A percentile compares a stretch with the other conserved stretches of the same genome.
Conservation (phyloP, 345 rosid species). For the Gynandropsis gynandra region DNA sequence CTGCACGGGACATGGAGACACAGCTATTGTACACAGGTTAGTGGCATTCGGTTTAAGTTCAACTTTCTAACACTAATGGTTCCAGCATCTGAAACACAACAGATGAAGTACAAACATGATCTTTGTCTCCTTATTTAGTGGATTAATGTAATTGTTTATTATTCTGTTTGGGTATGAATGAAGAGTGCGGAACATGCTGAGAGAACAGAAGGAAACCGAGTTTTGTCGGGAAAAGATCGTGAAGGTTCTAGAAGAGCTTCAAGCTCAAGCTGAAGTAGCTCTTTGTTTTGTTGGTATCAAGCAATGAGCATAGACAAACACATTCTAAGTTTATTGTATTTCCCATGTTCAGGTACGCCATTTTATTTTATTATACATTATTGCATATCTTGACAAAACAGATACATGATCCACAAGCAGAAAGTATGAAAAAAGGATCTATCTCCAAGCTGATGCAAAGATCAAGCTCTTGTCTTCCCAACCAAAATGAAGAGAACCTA, state of each 20-base stretch:
- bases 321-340: neutral
- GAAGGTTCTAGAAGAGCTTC: conserved; percentile 84
- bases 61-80: neutral
- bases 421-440: conserved; percentile 19
- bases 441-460: conserved; percentile 64
- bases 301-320: conserved; percentile 29
- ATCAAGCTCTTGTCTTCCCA: conserved; percentile 59
- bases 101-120: neutral
- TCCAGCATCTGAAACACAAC: neutral
- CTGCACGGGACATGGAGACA: conserved; percentile 98
- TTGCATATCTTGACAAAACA: too few relatives aligned
- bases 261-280: conserved; percentile 95
- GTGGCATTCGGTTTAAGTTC: conserved; percentile 5
- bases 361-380: too few relatives aligned
- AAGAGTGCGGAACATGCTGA: conserved; percentile 76
- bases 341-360: too few relatives aligned
- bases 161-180: conserved; percentile 17
- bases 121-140: neutral
- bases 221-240: conserved; percentile 58
- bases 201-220: conserved; percentile 39
- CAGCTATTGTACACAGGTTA: conserved; percentile 70
- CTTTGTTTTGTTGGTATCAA: conserved; percentile 81
- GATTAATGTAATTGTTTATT: conserved; percentile 4
- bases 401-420: too few relatives aligned
- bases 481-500: conserved; percentile 59